Evolutionary conservation across 2,329 filamentous ascomycete genomes (phyloP), one percentile per base, ranked within the genome.

Genomic region (Byssoonygena ceratinophila): DNA sequence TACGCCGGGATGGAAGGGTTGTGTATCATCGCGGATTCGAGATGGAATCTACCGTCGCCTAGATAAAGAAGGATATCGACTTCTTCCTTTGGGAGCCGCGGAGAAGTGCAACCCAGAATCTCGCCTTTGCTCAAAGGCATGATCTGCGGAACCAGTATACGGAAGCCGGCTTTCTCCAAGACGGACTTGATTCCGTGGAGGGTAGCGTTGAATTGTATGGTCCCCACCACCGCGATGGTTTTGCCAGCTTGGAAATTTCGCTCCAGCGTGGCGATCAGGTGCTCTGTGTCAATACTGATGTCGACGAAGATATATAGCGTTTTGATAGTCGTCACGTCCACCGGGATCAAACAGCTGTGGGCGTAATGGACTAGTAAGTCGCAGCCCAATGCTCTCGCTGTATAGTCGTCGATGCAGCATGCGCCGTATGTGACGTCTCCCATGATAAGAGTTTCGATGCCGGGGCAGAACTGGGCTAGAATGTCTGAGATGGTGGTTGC

Each of bases 1-100:
- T 96, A 98, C 1, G 94, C 91, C 0, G 91, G 87, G 32, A 96
- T 80, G 4, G 75, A 71, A 0, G 94, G 92, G 70, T 98, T 98
- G 66, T 97, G 92, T 59, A 98, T 98, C 91, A 98, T 98, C 63
- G 94, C 91, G 63, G 87, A 94, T 70, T 98, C 92, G 40, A 98
- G 84, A 67, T 98, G 92, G 74, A 96, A 96, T 54, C 90, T 81
- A 11, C 90, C 90, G 64, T 96, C 90, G 44, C 90, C 90, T 12
- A 96, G 80, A 66, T 96, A 96, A 1, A 96, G 74, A 43, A 96
- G 84, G 57, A 88, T 70, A 64, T 94, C 87, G 20, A 90, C 80
- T 34, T 75, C 72, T 36, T 71, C 62, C n/a, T 72, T 68, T 12
- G 74, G 62, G n/a, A 91, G 74, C 20, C 78, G 78, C 0, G 92